Percentiles rank a stretch among this genome's conserved stretches.
Evolutionary conservation across 768 basidiomycete genomes (phyloP).

Genomic region (Lactarius hatsudake): DNA sequence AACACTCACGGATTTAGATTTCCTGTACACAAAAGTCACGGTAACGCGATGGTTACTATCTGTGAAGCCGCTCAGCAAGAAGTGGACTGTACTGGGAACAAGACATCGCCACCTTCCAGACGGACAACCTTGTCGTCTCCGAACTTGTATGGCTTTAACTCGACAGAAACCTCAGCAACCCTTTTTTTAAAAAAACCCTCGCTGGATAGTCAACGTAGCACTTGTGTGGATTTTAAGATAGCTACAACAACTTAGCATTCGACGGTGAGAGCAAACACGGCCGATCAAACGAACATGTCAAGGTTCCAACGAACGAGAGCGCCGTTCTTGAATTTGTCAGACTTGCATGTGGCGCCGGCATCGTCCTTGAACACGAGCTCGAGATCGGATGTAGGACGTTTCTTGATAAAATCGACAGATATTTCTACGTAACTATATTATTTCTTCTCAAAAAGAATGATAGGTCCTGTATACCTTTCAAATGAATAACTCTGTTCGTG

Average conservation of each 20-base stretch:
- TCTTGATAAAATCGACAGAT: not conserved
- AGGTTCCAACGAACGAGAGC: not conserved
- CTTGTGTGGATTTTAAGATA: not conserved
- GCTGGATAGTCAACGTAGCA: not conserved
- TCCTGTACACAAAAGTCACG: not conserved
- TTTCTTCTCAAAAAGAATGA: rapidly evolving
- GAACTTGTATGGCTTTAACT: not conserved
- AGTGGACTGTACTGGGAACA: not conserved
- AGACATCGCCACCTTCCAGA: not conserved
- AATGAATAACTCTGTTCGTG: not conserved
- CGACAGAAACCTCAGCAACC: not conserved
- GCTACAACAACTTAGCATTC: not conserved
- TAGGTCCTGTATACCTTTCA: not conserved
- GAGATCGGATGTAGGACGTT: not conserved
- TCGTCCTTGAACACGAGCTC: not conserved
- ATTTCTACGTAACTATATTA: not conserved
- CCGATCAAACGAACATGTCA: not conserved
- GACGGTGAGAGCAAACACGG: not conserved
- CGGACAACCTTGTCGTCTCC: not conserved
- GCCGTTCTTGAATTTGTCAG: not conserved
- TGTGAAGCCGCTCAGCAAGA: not conserved
- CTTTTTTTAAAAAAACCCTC: not conserved
- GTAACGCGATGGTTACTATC: not conserved
- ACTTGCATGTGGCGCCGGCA: not conserved
- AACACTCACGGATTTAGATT: not conserved